Base-by-base conservation (phyloP, 2,329 filamentous ascomycete species). In the Alternaria tenuissima region DNA sequence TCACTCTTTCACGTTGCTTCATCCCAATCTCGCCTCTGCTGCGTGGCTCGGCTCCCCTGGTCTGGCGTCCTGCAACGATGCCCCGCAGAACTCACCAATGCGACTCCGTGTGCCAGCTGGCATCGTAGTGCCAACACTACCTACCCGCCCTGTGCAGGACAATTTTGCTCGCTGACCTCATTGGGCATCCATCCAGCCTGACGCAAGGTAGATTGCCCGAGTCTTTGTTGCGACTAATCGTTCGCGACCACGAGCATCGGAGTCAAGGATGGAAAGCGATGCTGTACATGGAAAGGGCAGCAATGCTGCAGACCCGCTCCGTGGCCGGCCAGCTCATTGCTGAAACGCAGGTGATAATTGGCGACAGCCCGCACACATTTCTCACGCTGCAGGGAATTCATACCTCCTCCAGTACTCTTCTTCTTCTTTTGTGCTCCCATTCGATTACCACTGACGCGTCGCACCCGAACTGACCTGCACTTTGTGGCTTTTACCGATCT, bases 141-240 rank as follows among this genome's bases (percentile, higher is more conserved):
- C 67, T 67, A 63, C 61, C 65, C 65, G 68, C 70, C 68, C 71
- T 72, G 69, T 68, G 64, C 65, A 64, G 66, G 60, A 70, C 66
- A 76, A 78, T 78, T 68, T 72, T 76, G 69, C 49, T 60, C 65
- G 48, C 61, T 55, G 60, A 57, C 62, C 69, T 60, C 69, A 78
- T 78, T 78, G 75, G 67, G 64, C 57, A 52, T 52, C 62, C 42
- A 52, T 63, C 65, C 66, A 66, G 64, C 64, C 65, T 61, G 70
- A 77, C 68, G 75, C 76, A 77, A 69, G 72, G 72, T 74, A 70
- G 71, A 77, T 71, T 75, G 70, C 70, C 65, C 71, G 68, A 75
- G 63, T 71, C 69, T 73, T 69, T 70, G 68, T 62, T 66, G 68
- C 70, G 66, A 71, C 75, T 75, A 76, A 77, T 78, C 68, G 76